Percentiles rank a stretch among this genome's conserved stretches.
phyloP scores from a whole-genome alignment of 352 stramenopile species.

The Saprolegnia diclina region DNA sequence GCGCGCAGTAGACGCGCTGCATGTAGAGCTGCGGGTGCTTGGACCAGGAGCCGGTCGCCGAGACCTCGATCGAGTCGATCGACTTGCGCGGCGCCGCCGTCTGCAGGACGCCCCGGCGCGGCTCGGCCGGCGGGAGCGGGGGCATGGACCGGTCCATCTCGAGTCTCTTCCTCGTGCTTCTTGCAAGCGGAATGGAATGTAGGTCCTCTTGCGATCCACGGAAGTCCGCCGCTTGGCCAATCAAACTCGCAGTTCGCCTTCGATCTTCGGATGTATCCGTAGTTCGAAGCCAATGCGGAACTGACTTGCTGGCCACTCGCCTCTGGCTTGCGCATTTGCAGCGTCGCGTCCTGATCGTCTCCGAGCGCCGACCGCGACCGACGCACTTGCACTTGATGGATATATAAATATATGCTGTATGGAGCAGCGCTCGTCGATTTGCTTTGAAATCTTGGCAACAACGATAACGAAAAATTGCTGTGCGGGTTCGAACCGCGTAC shows the following conservation, averaged over 20 bases:
- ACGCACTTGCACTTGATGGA: too few species aligned
- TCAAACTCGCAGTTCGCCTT: background rate
- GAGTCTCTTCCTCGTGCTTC: background rate
- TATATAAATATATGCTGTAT: too few species aligned
- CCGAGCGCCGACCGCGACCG: too few species aligned
- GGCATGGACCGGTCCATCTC: background rate
- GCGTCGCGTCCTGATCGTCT: too few species aligned
- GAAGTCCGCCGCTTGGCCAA: background rate
- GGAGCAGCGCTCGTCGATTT: too few species aligned
- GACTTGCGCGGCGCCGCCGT: background rate
- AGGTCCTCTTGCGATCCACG: background rate
- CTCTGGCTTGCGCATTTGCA: too few species aligned
- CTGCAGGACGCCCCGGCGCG: too few species aligned
- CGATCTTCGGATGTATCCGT: background rate
- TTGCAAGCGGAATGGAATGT: background rate
- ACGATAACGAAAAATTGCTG: too few species aligned
- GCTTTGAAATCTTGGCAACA: too few species aligned
- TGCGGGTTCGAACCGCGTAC: too few species aligned
- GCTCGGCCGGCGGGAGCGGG: background rate
- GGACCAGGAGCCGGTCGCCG: background rate
- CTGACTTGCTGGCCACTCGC: background rate
- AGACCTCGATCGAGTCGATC: background rate
- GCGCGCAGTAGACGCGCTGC: background rate
- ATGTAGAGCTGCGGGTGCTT: background rate
- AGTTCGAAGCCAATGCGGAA: background rate